Conservation (phyloP, 345 rosid species). For the Dovyalis caffra region DNA sequence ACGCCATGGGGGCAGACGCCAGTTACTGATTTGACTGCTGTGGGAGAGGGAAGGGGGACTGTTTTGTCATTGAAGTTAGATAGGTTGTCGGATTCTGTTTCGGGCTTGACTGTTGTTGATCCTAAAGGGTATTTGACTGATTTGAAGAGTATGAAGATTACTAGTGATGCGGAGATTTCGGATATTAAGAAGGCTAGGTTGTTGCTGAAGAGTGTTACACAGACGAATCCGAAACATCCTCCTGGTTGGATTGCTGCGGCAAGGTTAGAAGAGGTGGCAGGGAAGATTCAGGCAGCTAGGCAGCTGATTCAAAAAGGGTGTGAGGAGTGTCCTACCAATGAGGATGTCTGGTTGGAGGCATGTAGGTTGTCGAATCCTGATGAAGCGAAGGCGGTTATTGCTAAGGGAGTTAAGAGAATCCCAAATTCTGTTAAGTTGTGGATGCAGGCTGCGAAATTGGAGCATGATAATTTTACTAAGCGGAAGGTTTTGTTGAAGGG, state of each 20-base stretch:
- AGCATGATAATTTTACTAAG: slow-evolving; percentile 64
- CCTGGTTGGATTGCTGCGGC: slow-evolving; percentile 98
- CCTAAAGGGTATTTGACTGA: slow-evolving; percentile 92
- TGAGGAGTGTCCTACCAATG: slow-evolving; percentile 87
- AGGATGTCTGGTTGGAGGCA: slow-evolving; percentile 94
- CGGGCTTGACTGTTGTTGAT: slow-evolving; percentile 87
- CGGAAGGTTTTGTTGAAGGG: slow-evolving; percentile 88
- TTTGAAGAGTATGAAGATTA: slow-evolving; percentile 90
- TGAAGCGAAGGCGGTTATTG: slow-evolving; percentile 89
- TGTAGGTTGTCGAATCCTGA: slow-evolving; percentile 83
- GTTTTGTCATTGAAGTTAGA: slow-evolving; percentile 86
- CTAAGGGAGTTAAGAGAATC: slow-evolving; percentile 75
- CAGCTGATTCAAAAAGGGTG: slow-evolving; percentile 80
- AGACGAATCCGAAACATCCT: slow-evolving; percentile 86
- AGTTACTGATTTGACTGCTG: slow-evolving; percentile 84
- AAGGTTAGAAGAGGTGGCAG: slow-evolving; percentile 94
- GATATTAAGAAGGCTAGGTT: slow-evolving; percentile 92
- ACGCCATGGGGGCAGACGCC: slow-evolving; percentile 91
- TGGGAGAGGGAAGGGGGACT: slow-evolving; percentile 95
- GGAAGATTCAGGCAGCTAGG: slow-evolving; percentile 81
- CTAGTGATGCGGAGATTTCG: slow-evolving; percentile 90
- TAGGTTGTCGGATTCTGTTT: slow-evolving; percentile 80
- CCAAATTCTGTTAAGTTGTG: slow-evolving; percentile 88
- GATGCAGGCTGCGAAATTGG: slow-evolving; percentile 87
- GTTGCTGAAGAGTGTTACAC: slow-evolving; percentile 79